Base-by-base conservation (phyloP, 805 yeast genomes). In the Candida coquimbonensis region DNA sequence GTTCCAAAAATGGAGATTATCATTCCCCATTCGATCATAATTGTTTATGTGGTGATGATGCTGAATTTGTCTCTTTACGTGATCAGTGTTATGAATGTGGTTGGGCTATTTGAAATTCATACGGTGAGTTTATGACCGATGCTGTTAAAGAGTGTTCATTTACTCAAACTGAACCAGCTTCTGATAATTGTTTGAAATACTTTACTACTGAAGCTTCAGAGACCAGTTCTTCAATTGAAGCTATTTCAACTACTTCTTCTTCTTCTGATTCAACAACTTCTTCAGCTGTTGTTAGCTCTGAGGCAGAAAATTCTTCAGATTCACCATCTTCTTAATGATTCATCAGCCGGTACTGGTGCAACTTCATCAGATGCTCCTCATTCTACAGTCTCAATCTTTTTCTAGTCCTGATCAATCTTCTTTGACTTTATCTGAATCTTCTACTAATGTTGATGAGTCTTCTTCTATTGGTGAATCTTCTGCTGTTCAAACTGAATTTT, bases 51-150 rank as follows among this genome's bases (percentile, higher is more conserved):
- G 42, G 25, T 31, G 41, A 13, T 8, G 32, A 9, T 37, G 29
- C 49, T 19, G 45, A 38, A 31, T 46, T 46, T 38, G 14, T 31
- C 2, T 12, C 33, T 7, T 24, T 21, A 12, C 27, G 19, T 5
- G 40, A 16, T 31, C 32, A 35, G 8, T 46, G 49, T 46, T 27
- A 38, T 26, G 38, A 36, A 11, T 46, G 49, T 46, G 49, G 46
- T 39, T 46, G 49, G 49, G 19, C 49, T 25, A 29, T 46, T 21
- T 46, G 49, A 46, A 37, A 36, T n/a, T 26, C 34, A 5, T 46
- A 46, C 32, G 45, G 45, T 31, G 26, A 25, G 7, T 38, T 35
- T 29, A n/a, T 46, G 5, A 33, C 14, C 12, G 33, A 16, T 27
- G 49, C 43, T 36, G 29, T 42, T 19, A 31, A 36, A 35, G 49